These are phyloP conservation scores for Plectosphaerella cucumerina DNA, from an alignment of 2,329 filamentous ascomycete genomes.

Conservation along the genomic window DNA sequence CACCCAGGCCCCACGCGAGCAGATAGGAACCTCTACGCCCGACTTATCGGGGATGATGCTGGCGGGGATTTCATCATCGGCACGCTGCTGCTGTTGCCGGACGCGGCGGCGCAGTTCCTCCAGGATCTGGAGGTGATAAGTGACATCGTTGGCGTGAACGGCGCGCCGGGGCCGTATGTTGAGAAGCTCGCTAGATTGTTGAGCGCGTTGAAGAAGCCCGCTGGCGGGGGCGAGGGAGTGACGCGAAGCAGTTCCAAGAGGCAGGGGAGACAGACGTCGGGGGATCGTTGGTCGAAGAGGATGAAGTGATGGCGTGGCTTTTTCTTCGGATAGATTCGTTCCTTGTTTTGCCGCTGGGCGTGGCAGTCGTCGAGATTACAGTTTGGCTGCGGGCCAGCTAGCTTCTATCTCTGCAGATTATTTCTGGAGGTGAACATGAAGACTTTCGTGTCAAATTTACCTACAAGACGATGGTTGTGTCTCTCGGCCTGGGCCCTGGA, in stretches of 20 bases:
- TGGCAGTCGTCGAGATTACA: neutral
- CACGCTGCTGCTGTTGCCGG: conserved; percentile 37
- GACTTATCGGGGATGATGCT: conserved; percentile 37
- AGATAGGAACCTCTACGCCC: conserved; percentile 42
- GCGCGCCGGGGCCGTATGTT: conserved; percentile 29
- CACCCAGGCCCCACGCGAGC: conserved; percentile 15
- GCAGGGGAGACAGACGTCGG: conserved; percentile 15
- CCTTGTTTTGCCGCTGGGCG: neutral
- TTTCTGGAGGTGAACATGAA: too few species aligned
- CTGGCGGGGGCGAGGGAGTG: conserved; percentile 13
- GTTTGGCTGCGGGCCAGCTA: too few species aligned
- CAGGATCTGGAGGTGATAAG: conserved; percentile 29
- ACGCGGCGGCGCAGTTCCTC: conserved; percentile 38
- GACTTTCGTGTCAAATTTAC: too few species aligned
- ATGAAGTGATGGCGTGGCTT: conserved; percentile 22
- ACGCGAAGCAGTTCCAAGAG: conserved; percentile 26
- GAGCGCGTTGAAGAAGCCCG: conserved; percentile 18
- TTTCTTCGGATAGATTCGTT: neutral
- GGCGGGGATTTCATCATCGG: conserved; percentile 41
- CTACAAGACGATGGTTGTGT: too few species aligned
- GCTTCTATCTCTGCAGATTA: too few species aligned
- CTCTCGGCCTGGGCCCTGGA: too few species aligned
- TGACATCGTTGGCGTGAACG: conserved; percentile 25
- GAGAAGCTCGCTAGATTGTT: conserved; percentile 28
- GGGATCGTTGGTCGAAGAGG: conserved; percentile 25